These are phyloP conservation scores for Fusarium sp. DNA, from an alignment of 2,329 filamentous ascomycete species.

Conservation along the genomic window DNA sequence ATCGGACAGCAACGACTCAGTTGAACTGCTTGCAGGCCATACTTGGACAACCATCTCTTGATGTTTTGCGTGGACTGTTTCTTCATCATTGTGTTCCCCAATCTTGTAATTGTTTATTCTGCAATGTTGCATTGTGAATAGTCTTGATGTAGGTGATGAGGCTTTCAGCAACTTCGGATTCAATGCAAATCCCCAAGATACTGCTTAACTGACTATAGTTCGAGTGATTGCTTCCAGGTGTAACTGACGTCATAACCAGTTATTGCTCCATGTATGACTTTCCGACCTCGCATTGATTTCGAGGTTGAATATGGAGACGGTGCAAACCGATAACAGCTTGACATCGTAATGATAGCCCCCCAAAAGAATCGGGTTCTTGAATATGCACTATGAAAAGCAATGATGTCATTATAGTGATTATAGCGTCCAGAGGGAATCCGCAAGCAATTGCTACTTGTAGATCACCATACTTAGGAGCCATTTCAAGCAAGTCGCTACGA, in stretches of 20 bases:
- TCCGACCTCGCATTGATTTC: background rate
- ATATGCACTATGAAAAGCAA: constrained; percentile 16
- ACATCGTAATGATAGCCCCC: background rate
- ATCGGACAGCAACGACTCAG: background rate
- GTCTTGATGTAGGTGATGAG: background rate
- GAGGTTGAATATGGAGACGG: background rate
- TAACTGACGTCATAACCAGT: background rate
- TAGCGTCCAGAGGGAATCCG: background rate
- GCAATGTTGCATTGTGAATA: background rate
- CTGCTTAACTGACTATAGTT: background rate
- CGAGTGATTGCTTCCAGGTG: background rate
- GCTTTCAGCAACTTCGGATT: background rate
- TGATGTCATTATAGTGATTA: constrained; percentile 1
- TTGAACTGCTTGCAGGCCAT: background rate
- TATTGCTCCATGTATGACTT: background rate
- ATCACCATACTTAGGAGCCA: constrained; percentile 6
- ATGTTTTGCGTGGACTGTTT: background rate
- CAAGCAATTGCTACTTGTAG: background rate
- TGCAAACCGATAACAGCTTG: background rate
- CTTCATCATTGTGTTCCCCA: background rate
- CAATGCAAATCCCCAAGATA: background rate
- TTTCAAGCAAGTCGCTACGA: constrained; percentile 10
- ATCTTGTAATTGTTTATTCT: background rate
- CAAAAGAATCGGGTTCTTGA: constrained; percentile 8
- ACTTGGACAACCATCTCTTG: background rate